Evolutionary conservation across 1,284 basidiomycete species (phyloP).

Genomic region (Thecaphora thlaspeos): DNA sequence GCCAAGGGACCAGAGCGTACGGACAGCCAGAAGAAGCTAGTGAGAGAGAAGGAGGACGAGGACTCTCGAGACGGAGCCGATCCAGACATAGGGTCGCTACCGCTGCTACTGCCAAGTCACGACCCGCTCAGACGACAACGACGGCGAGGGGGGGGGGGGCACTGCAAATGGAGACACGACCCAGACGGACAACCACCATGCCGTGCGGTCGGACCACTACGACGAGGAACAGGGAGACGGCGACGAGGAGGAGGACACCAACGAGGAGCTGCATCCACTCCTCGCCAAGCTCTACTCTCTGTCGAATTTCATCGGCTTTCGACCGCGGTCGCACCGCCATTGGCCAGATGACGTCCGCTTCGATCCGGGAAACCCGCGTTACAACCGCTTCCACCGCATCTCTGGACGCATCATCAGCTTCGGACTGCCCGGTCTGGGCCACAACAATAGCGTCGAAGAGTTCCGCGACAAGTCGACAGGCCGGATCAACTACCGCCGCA

Average conservation of each 20-base stretch:
- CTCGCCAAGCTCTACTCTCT: constrained; percentile 21
- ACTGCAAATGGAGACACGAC: too few species aligned
- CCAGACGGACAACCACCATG: too few species aligned
- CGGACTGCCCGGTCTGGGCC: constrained; percentile 15
- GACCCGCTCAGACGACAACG: too few species aligned
- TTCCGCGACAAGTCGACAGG: constrained; percentile 23
- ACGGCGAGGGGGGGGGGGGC: too few species aligned
- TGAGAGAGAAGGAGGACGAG: too few species aligned
- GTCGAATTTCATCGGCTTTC: constrained; percentile 27
- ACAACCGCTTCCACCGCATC: constrained; percentile 27
- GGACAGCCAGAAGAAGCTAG: too few species aligned
- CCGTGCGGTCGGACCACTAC: too few species aligned
- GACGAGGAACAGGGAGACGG: not conserved
- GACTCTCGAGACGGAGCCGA: too few species aligned
- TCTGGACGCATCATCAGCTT: constrained; percentile 21
- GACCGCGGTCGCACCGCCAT: constrained; percentile 26
- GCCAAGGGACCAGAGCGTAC: too few species aligned
- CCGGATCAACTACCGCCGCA: constrained; percentile 12
- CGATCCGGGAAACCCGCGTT: constrained; percentile 4
- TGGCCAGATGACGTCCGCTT: constrained; percentile 12
- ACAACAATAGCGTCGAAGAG: constrained; percentile 9
- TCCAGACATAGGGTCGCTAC: too few species aligned
- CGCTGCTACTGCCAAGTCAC: too few species aligned
- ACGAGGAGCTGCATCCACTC: constrained; percentile 10
- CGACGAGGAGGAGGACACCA: constrained; percentile 4